phyloP scores from a whole-genome alignment of 106 monocot genomes.

The Acorus calamus region DNA sequence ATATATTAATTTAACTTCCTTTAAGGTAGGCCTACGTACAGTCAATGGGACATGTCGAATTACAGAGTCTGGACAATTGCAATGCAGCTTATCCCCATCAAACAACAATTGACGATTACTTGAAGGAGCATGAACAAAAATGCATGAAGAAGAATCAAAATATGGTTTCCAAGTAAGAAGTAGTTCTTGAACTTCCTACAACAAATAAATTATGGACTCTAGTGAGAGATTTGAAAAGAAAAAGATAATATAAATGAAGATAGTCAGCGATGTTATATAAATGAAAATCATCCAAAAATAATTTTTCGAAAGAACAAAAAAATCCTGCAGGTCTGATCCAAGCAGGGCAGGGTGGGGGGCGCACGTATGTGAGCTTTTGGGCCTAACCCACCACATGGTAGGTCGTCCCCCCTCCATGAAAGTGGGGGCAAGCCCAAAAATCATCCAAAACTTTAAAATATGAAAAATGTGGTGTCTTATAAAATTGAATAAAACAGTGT shows the following conservation, averaged over 20 bases:
- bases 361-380: no score
- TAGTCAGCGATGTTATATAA: not conserved
- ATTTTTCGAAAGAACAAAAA: no score
- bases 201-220: constrained; percentile 6
- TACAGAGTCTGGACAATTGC: constrained; percentile 13
- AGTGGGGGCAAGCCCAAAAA: no score
- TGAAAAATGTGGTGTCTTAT: no score
- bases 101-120: constrained; percentile 67
- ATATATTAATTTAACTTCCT: constrained; percentile 77
- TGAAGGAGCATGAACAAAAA: constrained; percentile 71
- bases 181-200: constrained; percentile 87
- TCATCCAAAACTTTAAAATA: no score
- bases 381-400: no score
- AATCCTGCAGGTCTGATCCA: no score
- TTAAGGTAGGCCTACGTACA: constrained; percentile 74
- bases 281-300: no score
- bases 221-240: not conserved
- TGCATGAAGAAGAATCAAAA: constrained; percentile 39
- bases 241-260: not conserved
- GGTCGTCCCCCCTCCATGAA: no score
- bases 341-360: no score
- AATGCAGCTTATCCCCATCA: constrained; percentile 42
- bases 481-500: no score
- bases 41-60: constrained; percentile 63
- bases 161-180: constrained; percentile 71